Base-by-base conservation (phyloP, 768 basidiomycete species). In the Russula ochroleuca region DNA sequence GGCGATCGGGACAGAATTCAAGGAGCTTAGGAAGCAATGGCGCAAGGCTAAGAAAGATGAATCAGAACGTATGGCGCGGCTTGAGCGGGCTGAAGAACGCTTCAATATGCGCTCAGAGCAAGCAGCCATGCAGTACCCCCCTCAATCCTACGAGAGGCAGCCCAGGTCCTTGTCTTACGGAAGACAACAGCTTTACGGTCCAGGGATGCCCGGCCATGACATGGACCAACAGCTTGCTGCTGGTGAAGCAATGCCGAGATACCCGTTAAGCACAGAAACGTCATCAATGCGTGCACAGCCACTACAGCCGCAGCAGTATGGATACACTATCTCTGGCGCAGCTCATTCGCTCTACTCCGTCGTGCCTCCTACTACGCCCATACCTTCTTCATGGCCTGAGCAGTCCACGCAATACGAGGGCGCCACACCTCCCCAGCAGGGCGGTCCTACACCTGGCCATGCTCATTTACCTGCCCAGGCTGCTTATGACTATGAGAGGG, bases 21-120 rank as follows among this genome's bases (percentile, higher is more conserved):
- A 96, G 72, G 96, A 98, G 72, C 85, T 98, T 70, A 87, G 96
- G 61, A 98, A 95, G 75, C 88, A 90, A 69, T 97, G 96, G 94
- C 86, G 94, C 47, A 92, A 92, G 78, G 83, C 86, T 68, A 97
- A 95, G 79, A 94, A 95, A 75, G 92, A 93, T 71, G 75, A 66
- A 56, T 21, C 61, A 9, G 67, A 68, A 1, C 67, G 67, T 33
- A 4, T 61, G 25, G 23, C 56, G 15, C 58, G 64, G 13, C 33
- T 45, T 15, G 64, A 66, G 8, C 55, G 59, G n/a, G 28, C 48
- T 43, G 58, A 66, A 5, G 61, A 60, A n/a, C 58, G 60, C 19
- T 58, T 59, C 33, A 6, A 5, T 21, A 38, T 59, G 45, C 55
- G 67, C 43, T 38, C 59, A 33, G 55, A 61, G 8, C 67, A 48